Conservation (phyloP, 2,329 filamentous ascomycete species). For the Monilinia aucupariae region DNA sequence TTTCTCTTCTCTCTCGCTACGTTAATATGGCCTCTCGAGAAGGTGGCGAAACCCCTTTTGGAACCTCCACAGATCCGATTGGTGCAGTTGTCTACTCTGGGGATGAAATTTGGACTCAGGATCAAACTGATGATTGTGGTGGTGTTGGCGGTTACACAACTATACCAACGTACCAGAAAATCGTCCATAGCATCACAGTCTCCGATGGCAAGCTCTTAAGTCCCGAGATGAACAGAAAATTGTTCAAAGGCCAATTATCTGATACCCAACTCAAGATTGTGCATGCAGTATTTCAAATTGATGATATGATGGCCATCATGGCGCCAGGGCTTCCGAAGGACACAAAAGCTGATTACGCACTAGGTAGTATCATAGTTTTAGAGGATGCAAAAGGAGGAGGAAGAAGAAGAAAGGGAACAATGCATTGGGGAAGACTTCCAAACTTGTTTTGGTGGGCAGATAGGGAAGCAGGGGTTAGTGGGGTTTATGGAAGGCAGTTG, state of each 20-base stretch:
- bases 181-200: slow-evolving; percentile 17
- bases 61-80: background rate
- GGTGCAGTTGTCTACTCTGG: background rate
- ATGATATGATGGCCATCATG: background rate
- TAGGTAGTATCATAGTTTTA: slow-evolving; percentile 15
- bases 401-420: slow-evolving; percentile 10
- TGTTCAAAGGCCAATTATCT: slow-evolving; percentile 20
- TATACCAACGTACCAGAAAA: slow-evolving; percentile 13
- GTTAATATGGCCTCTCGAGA: slow-evolving; percentile 16
- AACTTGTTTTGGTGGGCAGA: slow-evolving; percentile 45
- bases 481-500: slow-evolving; percentile 41
- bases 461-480: slow-evolving; percentile 38
- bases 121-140: slow-evolving; percentile 14
- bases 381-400: slow-evolving; percentile 12
- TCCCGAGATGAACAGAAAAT: slow-evolving; percentile 10
- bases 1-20: slow-evolving; percentile 11
- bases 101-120: background rate
- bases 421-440: slow-evolving; percentile 41
- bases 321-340: background rate
- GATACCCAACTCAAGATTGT: background rate
- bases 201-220: slow-evolving; percentile 18
- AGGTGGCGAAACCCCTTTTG: slow-evolving; percentile 6
- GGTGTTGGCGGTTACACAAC: slow-evolving; percentile 11
- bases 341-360: background rate
- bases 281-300: background rate